Percentiles rank a stretch among this genome's conserved stretches.
Evolutionary conservation across 2,329 filamentous ascomycete genomes (phyloP).

Genomic region (Aspergillus quadrilineatus): DNA sequence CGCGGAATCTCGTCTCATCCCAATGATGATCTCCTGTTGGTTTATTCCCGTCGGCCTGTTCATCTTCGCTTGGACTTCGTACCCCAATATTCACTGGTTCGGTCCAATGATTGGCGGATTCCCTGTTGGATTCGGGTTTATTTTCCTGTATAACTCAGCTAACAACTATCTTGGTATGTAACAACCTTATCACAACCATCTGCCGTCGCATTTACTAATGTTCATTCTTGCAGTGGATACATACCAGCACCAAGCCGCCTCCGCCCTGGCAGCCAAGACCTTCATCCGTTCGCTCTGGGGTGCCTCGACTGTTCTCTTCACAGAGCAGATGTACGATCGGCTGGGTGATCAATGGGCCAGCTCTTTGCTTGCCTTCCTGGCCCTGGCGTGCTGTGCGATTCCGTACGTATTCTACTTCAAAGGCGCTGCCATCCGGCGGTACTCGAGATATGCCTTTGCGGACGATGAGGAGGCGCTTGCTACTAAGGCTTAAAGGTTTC

Average conservation of each 20-base stretch:
- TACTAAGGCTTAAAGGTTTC: conserved; percentile 5
- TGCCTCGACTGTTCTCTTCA: conserved; percentile 74
- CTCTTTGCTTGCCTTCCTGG: conserved; percentile 69
- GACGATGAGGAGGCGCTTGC: conserved; percentile 50
- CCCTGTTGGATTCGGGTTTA: conserved; percentile 75
- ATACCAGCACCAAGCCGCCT: conserved; percentile 73
- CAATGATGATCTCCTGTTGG: conserved; percentile 79
- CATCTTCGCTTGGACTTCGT: conserved; percentile 70
- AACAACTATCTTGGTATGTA: conserved; percentile 65
- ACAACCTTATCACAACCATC: neutral
- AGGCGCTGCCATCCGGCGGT: conserved; percentile 67
- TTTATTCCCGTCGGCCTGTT: conserved; percentile 67
- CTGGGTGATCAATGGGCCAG: conserved; percentile 76
- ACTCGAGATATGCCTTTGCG: conserved; percentile 70
- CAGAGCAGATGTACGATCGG: conserved; percentile 73
- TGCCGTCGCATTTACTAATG: neutral
- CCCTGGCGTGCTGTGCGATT: conserved; percentile 74
- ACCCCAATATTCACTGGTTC: conserved; percentile 64
- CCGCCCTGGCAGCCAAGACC: conserved; percentile 77
- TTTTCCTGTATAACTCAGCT: conserved; percentile 77
- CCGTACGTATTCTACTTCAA: conserved; percentile 80
- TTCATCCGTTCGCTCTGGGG: conserved; percentile 79
- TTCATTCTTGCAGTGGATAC: conserved; percentile 52
- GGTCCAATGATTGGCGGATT: conserved; percentile 71
- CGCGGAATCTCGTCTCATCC: conserved; percentile 73